Evolutionary conservation across 345 rosid species (phyloP).

Genomic region (Reutealis trisperma): DNA sequence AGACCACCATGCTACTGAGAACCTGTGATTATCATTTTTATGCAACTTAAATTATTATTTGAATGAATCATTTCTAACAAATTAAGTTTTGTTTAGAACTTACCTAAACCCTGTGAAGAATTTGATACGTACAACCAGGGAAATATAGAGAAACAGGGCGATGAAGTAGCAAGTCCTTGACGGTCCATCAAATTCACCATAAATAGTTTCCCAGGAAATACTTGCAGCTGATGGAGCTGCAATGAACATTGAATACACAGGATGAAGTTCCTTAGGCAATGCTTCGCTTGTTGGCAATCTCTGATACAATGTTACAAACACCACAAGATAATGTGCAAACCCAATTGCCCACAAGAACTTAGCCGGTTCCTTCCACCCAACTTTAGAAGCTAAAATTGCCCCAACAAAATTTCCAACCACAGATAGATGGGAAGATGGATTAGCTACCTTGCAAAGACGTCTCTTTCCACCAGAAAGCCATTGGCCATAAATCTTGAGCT

Average conservation of each 20-base stretch:
- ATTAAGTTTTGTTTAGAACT: background rate
- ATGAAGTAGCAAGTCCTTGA: constrained; percentile 85
- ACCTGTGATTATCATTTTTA: constrained; percentile 40
- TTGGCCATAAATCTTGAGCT: constrained; percentile 92
- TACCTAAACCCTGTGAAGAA: constrained; percentile 97
- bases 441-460: constrained; percentile 93
- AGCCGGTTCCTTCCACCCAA: constrained; percentile 82
- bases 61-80: background rate
- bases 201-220: constrained; percentile 86
- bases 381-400: constrained; percentile 82
- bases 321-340: constrained; percentile 86
- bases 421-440: constrained; percentile 91
- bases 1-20: constrained; percentile 97
- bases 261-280: constrained; percentile 90
- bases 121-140: constrained; percentile 73
- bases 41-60: too few relatives aligned
- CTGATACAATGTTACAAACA: constrained; percentile 88
- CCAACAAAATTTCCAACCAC: constrained; percentile 95
- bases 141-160: constrained; percentile 77
- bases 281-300: constrained; percentile 92
- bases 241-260: constrained; percentile 95
- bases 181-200: constrained; percentile 71
- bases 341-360: constrained; percentile 95
- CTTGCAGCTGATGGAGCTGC: constrained; percentile 98
- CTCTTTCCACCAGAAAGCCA: constrained; percentile 95